These are phyloP conservation scores for Colletotrichum sp. DNA, from an alignment of 2,329 filamentous ascomycete species.

Conservation along the genomic window DNA sequence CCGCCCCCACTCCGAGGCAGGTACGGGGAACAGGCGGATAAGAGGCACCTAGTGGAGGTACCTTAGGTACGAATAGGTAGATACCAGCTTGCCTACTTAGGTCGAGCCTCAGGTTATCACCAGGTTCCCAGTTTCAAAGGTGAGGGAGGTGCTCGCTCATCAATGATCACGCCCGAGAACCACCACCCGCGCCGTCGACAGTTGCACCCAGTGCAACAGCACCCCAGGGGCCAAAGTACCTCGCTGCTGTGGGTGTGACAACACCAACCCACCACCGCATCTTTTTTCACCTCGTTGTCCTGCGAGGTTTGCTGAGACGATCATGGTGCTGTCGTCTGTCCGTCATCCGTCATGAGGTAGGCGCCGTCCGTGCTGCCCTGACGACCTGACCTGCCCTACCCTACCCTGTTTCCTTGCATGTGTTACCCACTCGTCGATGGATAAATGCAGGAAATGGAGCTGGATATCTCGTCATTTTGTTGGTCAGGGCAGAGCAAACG, in stretches of 20 bases:
- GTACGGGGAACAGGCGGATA: background rate
- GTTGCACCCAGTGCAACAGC: background rate
- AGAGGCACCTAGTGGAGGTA: background rate
- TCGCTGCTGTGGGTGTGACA: background rate
- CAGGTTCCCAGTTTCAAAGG: background rate
- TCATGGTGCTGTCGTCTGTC: background rate
- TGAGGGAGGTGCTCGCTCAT: background rate
- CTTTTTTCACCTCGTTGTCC: background rate
- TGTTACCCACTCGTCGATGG: background rate
- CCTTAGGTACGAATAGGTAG: background rate
- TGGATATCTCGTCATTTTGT: constrained; percentile 8
- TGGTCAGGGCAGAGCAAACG: background rate
- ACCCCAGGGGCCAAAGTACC: background rate
- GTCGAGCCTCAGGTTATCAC: background rate
- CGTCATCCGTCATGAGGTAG: background rate
- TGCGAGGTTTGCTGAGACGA: background rate
- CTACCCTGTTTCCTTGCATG: background rate
- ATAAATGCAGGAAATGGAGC: background rate
- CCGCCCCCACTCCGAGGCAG: background rate
- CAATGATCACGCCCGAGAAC: background rate
- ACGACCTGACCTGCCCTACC: background rate
- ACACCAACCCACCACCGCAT: background rate
- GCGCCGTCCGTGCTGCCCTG: background rate
- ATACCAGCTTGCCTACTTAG: background rate
- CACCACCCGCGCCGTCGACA: background rate